Evolutionary conservation across 805 yeast genomes (phyloP).

Genomic region (Metschnikowia dekortorum): DNA sequence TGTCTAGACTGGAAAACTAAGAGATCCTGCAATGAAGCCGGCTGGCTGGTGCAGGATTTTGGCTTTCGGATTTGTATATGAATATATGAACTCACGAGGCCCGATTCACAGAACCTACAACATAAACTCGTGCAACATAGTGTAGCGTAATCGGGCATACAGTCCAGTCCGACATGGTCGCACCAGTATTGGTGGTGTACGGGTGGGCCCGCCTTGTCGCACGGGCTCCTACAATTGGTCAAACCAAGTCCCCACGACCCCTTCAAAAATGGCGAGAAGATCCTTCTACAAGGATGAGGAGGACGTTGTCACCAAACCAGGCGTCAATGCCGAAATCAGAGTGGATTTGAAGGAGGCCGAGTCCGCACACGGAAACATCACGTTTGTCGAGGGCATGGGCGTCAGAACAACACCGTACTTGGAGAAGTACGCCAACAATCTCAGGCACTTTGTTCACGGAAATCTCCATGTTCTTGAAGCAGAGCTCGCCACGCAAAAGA

Average conservation of each 20-base stretch:
- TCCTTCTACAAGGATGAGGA: constrained; percentile 54
- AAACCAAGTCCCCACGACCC: not conserved
- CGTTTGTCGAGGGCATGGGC: constrained; percentile 51
- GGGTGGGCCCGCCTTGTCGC: not conserved
- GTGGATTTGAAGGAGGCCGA: constrained; percentile 36
- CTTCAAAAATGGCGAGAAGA: constrained; percentile 23
- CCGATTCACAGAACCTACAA: not conserved
- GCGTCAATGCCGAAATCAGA: constrained; percentile 37
- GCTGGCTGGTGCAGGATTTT: too few species aligned
- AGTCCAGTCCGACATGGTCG: not conserved
- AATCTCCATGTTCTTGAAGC: constrained; percentile 36
- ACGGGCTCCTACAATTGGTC: not conserved
- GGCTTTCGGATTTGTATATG: not conserved
- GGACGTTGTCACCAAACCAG: constrained; percentile 44
- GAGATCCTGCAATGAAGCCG: too few species aligned
- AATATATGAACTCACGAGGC: not conserved
- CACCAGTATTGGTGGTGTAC: not conserved
- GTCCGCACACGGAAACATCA: constrained; percentile 34
- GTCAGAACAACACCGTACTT: constrained; percentile 46
- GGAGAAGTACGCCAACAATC: constrained; percentile 38
- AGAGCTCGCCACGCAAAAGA: constrained; percentile 43
- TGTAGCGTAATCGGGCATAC: too few species aligned
- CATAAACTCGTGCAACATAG: too few species aligned
- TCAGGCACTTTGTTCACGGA: constrained; percentile 36
- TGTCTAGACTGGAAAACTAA: too few species aligned